Evolutionary conservation across 306 rosid genomes (phyloP), one percentile per base, ranked within the genome.

Genomic region (Cucurbita moschata): DNA sequence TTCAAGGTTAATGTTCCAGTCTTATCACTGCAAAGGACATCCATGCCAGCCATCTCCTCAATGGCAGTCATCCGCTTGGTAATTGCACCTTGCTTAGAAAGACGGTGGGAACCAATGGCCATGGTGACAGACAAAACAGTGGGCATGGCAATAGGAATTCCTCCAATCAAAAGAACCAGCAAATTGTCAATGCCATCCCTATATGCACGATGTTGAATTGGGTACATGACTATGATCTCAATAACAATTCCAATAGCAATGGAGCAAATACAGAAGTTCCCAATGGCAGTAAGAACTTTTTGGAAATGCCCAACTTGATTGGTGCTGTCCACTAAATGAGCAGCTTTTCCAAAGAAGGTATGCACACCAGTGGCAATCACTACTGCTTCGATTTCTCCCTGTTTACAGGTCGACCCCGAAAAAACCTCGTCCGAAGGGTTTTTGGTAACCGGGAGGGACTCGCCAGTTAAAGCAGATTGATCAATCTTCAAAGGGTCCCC

Each of bases 1-100:
- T 95, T 94, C 60, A 95, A 79, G 37, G 99, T 95, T 50, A 95
- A 79, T 62, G 99, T 95, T 46, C 99, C 99, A 3, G 99, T 95
- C 88, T 94, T 95, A 76, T 95, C 99, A 87, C 99, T 95, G 82
- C 99, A 95, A 46, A 95, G 91, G 39, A 95, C 99, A 73, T 95
- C 97, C 99, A 95, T 95, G 69, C 99, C 99, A 37, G 99, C 99
- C 99, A 95, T 95, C 88, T 95, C 99, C 82, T 95, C 99, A 77
- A 95, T 95, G 63, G 99, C 99, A 19, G 99, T 95, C 99, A 95
- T 95, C 66, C 99, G 71, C 65, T 95, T 95, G 76, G 99, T 95
- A 35, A 95, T 95, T 47, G 99, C 99, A 60, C 99, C 99, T 83
- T 95, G 99, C 75, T 95, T 92, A 50, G 99, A 88, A 10, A 95